phyloP scores from a whole-genome alignment of 2,329 filamentous ascomycete genomes.

The Ambrosiella beaveri region DNA sequence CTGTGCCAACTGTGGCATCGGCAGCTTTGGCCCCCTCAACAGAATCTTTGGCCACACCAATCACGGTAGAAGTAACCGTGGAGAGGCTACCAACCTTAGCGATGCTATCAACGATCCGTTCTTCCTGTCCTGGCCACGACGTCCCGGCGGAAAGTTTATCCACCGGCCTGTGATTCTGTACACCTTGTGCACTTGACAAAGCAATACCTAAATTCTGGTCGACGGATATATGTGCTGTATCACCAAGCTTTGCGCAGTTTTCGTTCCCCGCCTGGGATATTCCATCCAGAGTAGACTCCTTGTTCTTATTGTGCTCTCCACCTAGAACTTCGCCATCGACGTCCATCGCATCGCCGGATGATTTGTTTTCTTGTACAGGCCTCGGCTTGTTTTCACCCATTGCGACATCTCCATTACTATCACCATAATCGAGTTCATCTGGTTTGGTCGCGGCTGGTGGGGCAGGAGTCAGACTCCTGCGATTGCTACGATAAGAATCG shows the following conservation, averaged over 20 bases:
- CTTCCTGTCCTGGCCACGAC: background rate
- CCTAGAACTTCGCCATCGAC: background rate
- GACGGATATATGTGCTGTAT: too few relatives aligned
- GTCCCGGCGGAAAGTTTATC: background rate
- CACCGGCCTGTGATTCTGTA: background rate
- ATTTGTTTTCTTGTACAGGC: background rate
- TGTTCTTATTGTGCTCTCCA: background rate
- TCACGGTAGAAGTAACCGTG: background rate
- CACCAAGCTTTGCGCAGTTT: background rate
- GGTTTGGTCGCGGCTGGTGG: background rate
- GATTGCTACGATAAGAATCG: background rate
- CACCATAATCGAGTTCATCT: background rate
- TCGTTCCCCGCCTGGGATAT: background rate
- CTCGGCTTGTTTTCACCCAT: background rate
- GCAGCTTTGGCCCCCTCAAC: background rate
- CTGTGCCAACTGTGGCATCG: background rate
- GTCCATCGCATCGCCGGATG: background rate
- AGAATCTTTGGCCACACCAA: background rate
- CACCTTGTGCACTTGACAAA: background rate
- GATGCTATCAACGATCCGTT: background rate
- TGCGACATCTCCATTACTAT: background rate
- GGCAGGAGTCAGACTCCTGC: background rate
- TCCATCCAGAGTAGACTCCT: background rate
- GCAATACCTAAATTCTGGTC: too few relatives aligned
- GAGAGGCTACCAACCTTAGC: background rate